phyloP scores from a whole-genome alignment of 140 eudicot genomes.

The Senecio squalidus region DNA sequence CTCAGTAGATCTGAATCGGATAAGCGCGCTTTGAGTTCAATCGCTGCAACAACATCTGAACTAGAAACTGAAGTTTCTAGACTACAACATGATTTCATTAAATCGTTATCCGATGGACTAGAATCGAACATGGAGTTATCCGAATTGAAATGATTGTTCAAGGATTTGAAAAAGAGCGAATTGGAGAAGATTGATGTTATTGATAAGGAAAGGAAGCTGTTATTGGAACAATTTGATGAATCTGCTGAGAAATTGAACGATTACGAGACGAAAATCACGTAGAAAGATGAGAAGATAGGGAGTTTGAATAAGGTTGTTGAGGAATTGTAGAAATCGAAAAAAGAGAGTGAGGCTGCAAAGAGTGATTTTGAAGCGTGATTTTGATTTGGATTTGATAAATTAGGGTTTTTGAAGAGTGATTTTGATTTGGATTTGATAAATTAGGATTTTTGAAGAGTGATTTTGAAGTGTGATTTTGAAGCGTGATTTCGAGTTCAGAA shows the following conservation, averaged over 20 bases:
- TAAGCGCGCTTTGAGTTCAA: conserved; percentile 40
- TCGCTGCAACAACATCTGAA: conserved; percentile 52
- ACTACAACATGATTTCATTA: conserved; percentile 51
- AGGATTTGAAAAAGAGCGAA: conserved; percentile 32
- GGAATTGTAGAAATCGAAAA: conserved; percentile 16
- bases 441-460: no score
- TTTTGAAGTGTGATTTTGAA: no score
- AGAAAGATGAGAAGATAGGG: conserved; percentile 34
- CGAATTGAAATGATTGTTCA: conserved; percentile 28
- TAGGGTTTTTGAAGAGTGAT: no score
- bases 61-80: conserved; percentile 55
- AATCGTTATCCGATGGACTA: conserved; percentile 27
- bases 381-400: no score
- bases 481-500: no score
- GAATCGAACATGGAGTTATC: conserved; percentile 41
- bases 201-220: conserved; percentile 43
- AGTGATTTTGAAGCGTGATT: conserved; percentile 30
- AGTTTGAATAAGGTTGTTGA: conserved; percentile 28
- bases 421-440: no score
- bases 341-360: conserved; percentile 26
- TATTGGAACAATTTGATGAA: conserved; percentile 30
- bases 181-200: conserved; percentile 33
- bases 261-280: conserved; percentile 16
- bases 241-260: conserved; percentile 3
- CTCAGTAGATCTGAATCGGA: conserved; percentile 20